Evolutionary conservation across 2,329 filamentous ascomycete species (phyloP).

Genomic region (Geosmithia putterillii): DNA sequence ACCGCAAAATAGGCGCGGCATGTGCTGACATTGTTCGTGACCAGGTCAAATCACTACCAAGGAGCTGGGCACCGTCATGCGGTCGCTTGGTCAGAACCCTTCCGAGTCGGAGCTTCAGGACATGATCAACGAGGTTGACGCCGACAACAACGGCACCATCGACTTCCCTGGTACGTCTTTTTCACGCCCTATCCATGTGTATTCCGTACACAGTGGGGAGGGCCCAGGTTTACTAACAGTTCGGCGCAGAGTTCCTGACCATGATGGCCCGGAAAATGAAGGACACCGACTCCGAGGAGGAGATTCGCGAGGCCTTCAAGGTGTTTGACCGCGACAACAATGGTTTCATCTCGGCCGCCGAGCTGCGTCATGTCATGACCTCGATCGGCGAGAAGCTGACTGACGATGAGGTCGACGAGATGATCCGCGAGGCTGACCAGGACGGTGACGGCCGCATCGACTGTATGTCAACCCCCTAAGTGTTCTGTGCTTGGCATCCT

Average conservation of each 20-base stretch:
- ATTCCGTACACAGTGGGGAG: not conserved
- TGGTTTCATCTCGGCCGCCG: slow-evolving; percentile 79
- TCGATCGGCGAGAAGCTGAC: slow-evolving; percentile 87
- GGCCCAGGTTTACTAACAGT: not conserved
- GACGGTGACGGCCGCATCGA: slow-evolving; percentile 82
- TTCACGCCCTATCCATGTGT: not conserved
- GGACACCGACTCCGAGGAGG: slow-evolving; percentile 83
- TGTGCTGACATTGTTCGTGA: not conserved
- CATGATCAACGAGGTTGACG: slow-evolving; percentile 91
- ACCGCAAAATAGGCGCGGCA: not conserved
- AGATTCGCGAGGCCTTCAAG: slow-evolving; percentile 84
- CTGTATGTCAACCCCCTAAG: slow-evolving; percentile 39
- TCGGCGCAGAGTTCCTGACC: slow-evolving; percentile 62
- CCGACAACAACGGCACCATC: slow-evolving; percentile 86
- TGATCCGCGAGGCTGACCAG: slow-evolving; percentile 86
- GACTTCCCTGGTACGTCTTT: slow-evolving; percentile 66
- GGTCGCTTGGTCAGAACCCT: slow-evolving; percentile 79
- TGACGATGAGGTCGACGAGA: slow-evolving; percentile 84
- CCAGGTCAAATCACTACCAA: slow-evolving; percentile 84
- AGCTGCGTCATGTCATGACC: slow-evolving; percentile 84
- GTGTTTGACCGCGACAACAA: slow-evolving; percentile 86
- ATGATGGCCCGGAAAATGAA: slow-evolving; percentile 97
- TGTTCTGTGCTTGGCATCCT: not conserved
- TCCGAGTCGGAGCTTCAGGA: slow-evolving; percentile 84
- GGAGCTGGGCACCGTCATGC: slow-evolving; percentile 83